Evolutionary conservation across 1,139 yeast genomes (phyloP), one percentile per base, ranked within the genome.

Genomic region (Candida sanyaensis): DNA sequence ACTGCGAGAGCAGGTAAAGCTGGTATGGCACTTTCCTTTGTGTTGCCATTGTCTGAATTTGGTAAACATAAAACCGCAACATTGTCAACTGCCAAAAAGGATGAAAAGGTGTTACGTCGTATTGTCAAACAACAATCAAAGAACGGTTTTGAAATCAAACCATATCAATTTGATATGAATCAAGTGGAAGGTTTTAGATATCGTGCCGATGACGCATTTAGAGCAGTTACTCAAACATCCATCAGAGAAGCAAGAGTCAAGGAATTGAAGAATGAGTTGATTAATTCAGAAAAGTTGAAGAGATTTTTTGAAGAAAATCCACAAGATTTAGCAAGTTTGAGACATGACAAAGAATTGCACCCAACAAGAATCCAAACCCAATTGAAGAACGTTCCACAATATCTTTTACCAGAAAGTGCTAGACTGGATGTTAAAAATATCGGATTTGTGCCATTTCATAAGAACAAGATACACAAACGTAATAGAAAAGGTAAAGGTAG

Each of bases 281-380:
- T 95, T 53, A 83, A 92, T 40, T 88, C 96, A 55, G 97, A 91
- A 54, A 91, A 90, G 62, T 79, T 95, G 63, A 91, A 91, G 68
- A 82, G 97, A 61, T 96, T 91, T 69, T 95, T 95, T 62, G 97
- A 93, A 68, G 99, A 93, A 63, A 93, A 93, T 64, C 99, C 99
- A n/a, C 96, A 90, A 61, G 99, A 95, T 68, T 77, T 93, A 61
- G 84, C 84, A 11, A 83, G 87, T 46, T 80, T 93, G 64, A 86
- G 97, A 64, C 99, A 93, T 63, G 99, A 93, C 64, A 88, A 85
- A 60, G 96, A 88, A 57, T 66, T 89, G 50, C 96, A 92, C 61
- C 86, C 96, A 9, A 75, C 93, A 2, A 80, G 96, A 64, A 81
- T 86, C 7, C 97, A 92, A 67, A 70, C 83, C 17, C 97, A 95